Conservation (phyloP, 805 yeast genomes). For the Yamadazyma takamatsuzukensis region DNA sequence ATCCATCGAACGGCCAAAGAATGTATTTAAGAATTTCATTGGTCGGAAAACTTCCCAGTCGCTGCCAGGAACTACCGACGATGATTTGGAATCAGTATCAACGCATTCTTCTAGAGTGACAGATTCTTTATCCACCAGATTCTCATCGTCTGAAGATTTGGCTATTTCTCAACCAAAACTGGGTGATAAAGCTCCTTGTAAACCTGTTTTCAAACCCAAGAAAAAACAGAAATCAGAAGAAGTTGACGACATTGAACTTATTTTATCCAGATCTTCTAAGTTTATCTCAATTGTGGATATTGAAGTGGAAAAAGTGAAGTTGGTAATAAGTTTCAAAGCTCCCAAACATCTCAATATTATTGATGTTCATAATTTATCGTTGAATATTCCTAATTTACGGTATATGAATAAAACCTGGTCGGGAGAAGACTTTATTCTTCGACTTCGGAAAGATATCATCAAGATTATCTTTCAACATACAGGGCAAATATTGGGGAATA, state of each 20-base stretch:
- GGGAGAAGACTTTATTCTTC: slow-evolving; percentile 58
- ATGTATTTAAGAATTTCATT: slow-evolving; percentile 9
- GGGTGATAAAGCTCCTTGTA: neutral
- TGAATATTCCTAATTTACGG: slow-evolving; percentile 59
- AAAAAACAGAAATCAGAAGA: slow-evolving; percentile 10
- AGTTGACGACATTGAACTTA: slow-evolving; percentile 35
- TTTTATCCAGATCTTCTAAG: slow-evolving; percentile 40
- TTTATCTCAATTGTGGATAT: slow-evolving; percentile 39
- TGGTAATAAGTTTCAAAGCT: slow-evolving; percentile 75
- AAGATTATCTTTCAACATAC: slow-evolving; percentile 59
- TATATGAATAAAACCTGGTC: slow-evolving; percentile 53
- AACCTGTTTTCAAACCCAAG: too few species aligned
- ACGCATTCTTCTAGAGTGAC: slow-evolving; percentile 6
- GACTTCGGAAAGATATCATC: slow-evolving; percentile 60
- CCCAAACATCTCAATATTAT: slow-evolving; percentile 64
- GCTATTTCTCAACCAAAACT: too few species aligned
- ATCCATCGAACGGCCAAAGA: slow-evolving; percentile 11
- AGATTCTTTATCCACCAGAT: slow-evolving; percentile 9
- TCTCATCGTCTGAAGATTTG: slow-evolving; percentile 12
- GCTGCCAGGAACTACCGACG: slow-evolving; percentile 3
- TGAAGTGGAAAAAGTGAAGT: slow-evolving; percentile 27
- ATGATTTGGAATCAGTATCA: slow-evolving; percentile 8
- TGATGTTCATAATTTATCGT: slow-evolving; percentile 70
- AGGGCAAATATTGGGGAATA: slow-evolving; percentile 78
- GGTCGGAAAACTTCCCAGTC: slow-evolving; percentile 2